Conservation (phyloP, 805 yeast species). For the Starmerella potacharoeniae region DNA sequence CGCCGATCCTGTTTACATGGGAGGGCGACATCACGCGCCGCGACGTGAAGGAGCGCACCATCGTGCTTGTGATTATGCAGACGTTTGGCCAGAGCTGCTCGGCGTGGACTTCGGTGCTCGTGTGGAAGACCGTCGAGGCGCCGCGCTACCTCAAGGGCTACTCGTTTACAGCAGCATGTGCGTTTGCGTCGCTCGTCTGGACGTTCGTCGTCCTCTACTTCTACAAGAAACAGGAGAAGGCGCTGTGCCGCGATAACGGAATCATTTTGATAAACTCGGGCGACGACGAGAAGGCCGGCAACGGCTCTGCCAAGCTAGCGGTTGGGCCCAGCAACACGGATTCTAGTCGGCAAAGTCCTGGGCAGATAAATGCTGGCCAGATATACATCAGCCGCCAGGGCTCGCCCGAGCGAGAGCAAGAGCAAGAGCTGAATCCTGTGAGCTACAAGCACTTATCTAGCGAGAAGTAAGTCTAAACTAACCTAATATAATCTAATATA, state of each 20-base stretch:
- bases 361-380: no score
- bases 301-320: no score
- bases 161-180: constrained; percentile 18
- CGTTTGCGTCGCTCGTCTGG: constrained; percentile 17
- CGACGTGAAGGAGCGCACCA: constrained; percentile 42
- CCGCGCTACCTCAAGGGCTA: constrained; percentile 25
- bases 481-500: no score
- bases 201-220: constrained; percentile 18
- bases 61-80: constrained; percentile 41
- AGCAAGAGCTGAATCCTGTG: no score
- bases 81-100: constrained; percentile 42
- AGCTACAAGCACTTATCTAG: no score
- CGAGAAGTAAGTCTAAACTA: no score
- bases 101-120: constrained; percentile 41
- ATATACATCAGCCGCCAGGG: no score
- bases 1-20: constrained; percentile 51
- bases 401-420: no score
- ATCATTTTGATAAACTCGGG: constrained; percentile 14
- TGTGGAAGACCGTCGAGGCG: constrained; percentile 30
- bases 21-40: constrained; percentile 45
- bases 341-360: no score
- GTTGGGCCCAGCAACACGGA: no score
- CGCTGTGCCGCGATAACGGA: constrained; percentile 13
- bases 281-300: background rate
- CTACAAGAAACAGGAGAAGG: constrained; percentile 15